Conservation (phyloP, 768 basidiomycete species). For the Phaeolepiota aurea region DNA sequence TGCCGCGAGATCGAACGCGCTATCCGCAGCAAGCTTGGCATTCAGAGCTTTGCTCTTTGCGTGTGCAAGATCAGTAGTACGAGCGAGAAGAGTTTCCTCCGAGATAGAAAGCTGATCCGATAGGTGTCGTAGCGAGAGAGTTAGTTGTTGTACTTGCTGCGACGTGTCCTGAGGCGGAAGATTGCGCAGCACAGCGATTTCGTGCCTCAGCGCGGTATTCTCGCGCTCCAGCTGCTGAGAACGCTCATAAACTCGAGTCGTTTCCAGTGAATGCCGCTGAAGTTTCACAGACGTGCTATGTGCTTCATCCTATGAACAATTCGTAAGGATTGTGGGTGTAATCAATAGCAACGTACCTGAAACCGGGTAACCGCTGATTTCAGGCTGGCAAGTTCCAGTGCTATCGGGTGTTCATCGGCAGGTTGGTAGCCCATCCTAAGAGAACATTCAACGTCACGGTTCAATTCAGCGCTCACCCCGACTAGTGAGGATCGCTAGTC, state of each 20-base stretch:
- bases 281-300: slow-evolving; percentile 58
- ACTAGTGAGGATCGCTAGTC: too few species aligned
- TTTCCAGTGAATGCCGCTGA: slow-evolving; percentile 51
- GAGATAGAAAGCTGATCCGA: slow-evolving; percentile 61
- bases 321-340: background rate
- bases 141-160: slow-evolving; percentile 40
- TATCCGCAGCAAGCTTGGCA: slow-evolving; percentile 33
- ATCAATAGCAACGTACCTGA: background rate
- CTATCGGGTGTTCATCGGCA: slow-evolving; percentile 1
- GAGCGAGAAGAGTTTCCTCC: slow-evolving; percentile 43
- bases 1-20: slow-evolving; percentile 48
- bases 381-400: slow-evolving; percentile 3
- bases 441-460: too few species aligned
- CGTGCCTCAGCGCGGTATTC: slow-evolving; percentile 47
- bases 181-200: slow-evolving; percentile 46
- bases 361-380: slow-evolving; percentile 4
- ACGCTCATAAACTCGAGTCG: slow-evolving; percentile 39
- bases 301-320: slow-evolving; percentile 65
- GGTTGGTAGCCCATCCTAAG: background rate
- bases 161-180: slow-evolving; percentile 34
- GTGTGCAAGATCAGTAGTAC: slow-evolving; percentile 37
- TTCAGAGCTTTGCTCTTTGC: slow-evolving; percentile 33
- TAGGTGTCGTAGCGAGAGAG: slow-evolving; percentile 58
- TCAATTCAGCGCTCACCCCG: too few species aligned
- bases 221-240: slow-evolving; percentile 45